Conservation (phyloP, 2,329 filamentous ascomycete species). For the Xylaria sp. region DNA sequence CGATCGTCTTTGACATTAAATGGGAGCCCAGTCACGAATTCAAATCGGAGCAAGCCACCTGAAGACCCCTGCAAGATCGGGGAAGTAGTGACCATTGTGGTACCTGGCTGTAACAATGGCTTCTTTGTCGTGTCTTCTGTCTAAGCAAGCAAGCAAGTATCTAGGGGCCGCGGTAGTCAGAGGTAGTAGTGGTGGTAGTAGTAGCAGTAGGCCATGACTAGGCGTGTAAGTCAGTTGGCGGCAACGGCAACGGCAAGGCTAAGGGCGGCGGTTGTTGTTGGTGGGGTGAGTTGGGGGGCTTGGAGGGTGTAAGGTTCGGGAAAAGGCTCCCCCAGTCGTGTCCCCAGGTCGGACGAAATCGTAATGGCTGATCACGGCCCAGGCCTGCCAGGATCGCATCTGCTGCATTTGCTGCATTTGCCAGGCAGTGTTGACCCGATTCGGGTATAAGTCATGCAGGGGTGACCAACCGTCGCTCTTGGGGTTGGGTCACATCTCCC, state of each 20-base stretch:
- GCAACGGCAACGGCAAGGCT: conserved; percentile 25
- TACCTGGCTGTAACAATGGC: conserved; percentile 26
- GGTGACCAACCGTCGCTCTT: conserved; percentile 14
- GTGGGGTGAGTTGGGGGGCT: conserved; percentile 10
- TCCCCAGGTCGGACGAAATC: conserved; percentile 34
- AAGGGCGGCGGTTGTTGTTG: conserved; percentile 4
- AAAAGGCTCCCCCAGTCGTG: background rate
- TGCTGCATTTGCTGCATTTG: conserved; percentile 7
- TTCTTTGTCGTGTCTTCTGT: conserved; percentile 25
- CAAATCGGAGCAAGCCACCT: conserved; percentile 48
- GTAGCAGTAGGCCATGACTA: background rate
- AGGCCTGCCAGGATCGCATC: background rate
- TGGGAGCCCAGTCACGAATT: conserved; percentile 50
- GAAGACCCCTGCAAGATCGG: conserved; percentile 48
- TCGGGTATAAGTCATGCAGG: conserved; percentile 30
- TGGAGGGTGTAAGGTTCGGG: conserved; percentile 6
- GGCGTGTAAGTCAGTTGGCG: conserved; percentile 16
- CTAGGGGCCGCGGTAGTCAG: conserved; percentile 9
- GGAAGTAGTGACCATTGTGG: conserved; percentile 37
- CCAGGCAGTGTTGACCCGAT: conserved; percentile 20
- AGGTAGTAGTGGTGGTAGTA: no score
- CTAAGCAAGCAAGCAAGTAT: background rate
- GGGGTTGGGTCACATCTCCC: conserved; percentile 27
- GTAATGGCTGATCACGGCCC: conserved; percentile 29
- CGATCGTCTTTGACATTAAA: conserved; percentile 39